A percentile compares a stretch with the other conserved stretches of the same genome.
Conservation (phyloP, 2,329 filamentous ascomycete species). For the Chaetothyriales sp. region DNA sequence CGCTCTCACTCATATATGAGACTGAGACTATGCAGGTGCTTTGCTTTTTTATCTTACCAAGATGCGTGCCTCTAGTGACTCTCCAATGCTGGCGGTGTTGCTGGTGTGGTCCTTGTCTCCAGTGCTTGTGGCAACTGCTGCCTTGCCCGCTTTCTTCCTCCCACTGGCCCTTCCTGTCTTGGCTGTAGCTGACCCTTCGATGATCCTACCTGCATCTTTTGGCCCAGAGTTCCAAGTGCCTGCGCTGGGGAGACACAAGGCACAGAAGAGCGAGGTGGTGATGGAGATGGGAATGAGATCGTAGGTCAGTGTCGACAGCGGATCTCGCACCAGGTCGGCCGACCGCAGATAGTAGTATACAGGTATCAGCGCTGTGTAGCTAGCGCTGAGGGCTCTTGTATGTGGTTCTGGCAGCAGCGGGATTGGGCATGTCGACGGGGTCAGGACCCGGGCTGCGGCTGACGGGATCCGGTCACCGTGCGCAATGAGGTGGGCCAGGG, state of each 20-base stretch:
- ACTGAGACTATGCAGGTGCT: not conserved
- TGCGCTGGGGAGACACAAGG: constrained; percentile 43
- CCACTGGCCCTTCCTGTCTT: constrained; percentile 2
- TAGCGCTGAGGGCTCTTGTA: constrained; percentile 43
- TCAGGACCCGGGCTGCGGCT: constrained; percentile 12
- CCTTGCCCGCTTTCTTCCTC: constrained; percentile 2
- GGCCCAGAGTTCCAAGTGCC: constrained; percentile 22
- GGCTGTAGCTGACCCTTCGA: constrained; percentile 9
- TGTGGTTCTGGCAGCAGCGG: constrained; percentile 33
- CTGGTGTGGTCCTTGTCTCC: constrained; percentile 8
- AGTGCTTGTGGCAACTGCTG: constrained; percentile 10
- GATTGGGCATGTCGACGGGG: constrained; percentile 24
- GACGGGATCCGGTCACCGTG: constrained; percentile 1
- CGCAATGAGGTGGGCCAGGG: constrained; percentile 11
- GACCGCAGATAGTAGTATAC: constrained; percentile 51
- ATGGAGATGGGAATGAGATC: constrained; percentile 47
- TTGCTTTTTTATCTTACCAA: constrained; percentile 12
- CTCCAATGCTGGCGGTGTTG: not conserved
- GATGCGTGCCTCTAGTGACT: constrained; percentile 1
- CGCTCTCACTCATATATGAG: no score
- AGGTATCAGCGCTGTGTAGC: constrained; percentile 54
- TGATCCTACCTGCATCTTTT: constrained; percentile 6
- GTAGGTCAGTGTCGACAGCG: constrained; percentile 46
- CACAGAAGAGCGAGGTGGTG: constrained; percentile 46
- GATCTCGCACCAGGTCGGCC: constrained; percentile 51